Conservation (phyloP, 768 basidiomycete species). For the Rhodotorula paludigena region DNA sequence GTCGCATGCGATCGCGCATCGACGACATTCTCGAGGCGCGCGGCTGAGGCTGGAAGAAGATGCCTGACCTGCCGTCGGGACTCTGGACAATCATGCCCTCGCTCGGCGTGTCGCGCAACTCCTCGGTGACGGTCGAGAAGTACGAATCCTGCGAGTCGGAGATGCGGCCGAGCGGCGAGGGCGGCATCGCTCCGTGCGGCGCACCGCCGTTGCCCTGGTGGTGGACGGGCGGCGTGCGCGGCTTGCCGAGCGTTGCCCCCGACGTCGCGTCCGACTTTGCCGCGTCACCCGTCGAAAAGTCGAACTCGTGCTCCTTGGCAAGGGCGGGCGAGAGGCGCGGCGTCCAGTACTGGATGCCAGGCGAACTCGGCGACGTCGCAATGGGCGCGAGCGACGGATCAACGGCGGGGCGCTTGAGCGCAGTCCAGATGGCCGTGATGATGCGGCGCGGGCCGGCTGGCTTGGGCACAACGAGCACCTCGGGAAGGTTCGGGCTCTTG, state of each 20-base stretch:
- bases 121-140: constrained; percentile 34
- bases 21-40: neutral
- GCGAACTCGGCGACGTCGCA: constrained; percentile 80
- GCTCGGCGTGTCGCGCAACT: constrained; percentile 58
- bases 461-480: constrained; percentile 95
- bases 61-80: constrained; percentile 89
- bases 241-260: constrained; percentile 20
- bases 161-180: constrained; percentile 31
- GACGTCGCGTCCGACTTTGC: constrained; percentile 2
- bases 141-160: constrained; percentile 33
- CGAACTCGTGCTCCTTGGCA: constrained; percentile 38
- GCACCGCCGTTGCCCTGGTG: constrained; percentile 5
- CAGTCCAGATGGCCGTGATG: constrained; percentile 85
- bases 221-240: constrained; percentile 33
- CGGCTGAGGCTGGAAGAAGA: constrained; percentile 77
- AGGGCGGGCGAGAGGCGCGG: constrained; percentile 46
- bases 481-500: constrained; percentile 55
- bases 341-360: constrained; percentile 56
- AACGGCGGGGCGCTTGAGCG: constrained; percentile 73
- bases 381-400: constrained; percentile 93
- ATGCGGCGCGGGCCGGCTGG: constrained; percentile 92
- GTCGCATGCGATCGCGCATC: neutral
- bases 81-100: constrained; percentile 86
- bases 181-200: constrained; percentile 21
- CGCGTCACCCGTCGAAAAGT: too few species aligned